Base-by-base conservation (phyloP, 306 rosid species). In the Adenanthera pavonina region DNA sequence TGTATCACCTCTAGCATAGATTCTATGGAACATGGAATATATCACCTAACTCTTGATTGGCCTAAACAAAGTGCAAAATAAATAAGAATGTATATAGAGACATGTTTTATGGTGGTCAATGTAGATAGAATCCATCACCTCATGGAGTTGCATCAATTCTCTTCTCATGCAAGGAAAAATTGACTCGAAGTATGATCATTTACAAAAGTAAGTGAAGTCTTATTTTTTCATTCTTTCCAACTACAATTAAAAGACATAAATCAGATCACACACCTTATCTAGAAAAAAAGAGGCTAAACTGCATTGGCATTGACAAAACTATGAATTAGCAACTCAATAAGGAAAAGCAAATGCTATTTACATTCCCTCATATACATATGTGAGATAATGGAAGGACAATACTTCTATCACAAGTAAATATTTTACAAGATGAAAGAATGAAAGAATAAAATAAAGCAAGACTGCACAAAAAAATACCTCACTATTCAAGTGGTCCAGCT, bases 181-280 rank as follows among this genome's bases (percentile, higher is more conserved):
- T 62, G 87, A 75, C 79, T 85, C 91, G 6, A 76, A 72, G 69
- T 83, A 62, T 76, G 73, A 54, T 89, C 89, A 83, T 89, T 91
- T 19, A 41, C 87, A 11, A 85, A 51, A 67, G 85, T 84, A 83
- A 88, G 86, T 69, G 83, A 78, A 84, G 91, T 93, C 75, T 96
- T 98, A 3, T 89, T 83, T 84, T 25, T 91, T 94, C 97, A 96
- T 87, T 83, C 86, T 91, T 91, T 93, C 97, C 88, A 96, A 87
- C 99, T 96, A 92, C 92, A 83, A 83, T 67, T 64, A 81, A 76
- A 82, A 65, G 44, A 76, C 65, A 87, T 36, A 59, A 71, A 67
- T 74, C 49, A 86, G 73, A 72, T 59, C 57, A 30, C 13, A 69
- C 46, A 16, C 30, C 47, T 68, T 43, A 41, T 4, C 17, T 17